Evolutionary conservation across 2,329 filamentous ascomycete genomes (phyloP).

Genomic region (Fusarium dlaminii): DNA sequence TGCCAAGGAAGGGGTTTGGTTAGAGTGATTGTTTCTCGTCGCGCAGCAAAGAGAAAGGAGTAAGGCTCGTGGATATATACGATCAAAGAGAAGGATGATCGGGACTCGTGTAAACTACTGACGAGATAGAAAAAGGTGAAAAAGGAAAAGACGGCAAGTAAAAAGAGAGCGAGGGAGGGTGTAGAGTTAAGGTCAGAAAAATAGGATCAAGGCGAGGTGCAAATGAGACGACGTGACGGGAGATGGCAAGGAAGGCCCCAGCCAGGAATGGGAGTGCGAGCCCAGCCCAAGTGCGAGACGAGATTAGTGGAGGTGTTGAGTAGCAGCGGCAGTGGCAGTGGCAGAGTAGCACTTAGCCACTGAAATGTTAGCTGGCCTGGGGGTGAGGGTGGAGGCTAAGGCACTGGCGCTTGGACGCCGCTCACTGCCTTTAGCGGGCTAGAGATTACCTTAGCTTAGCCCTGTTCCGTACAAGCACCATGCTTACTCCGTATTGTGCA

Average conservation of each 20-base stretch:
- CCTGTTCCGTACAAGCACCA: conserved; percentile 19
- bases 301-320: conserved; percentile 2
- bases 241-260: conserved; percentile 17
- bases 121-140: not conserved
- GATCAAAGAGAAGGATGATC: conserved; percentile 11
- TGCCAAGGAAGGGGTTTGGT: not conserved
- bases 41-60: conserved; percentile 41
- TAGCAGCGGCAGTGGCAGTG: conserved; percentile 15
- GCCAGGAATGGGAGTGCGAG: conserved; percentile 30
- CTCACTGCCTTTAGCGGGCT: conserved; percentile 34
- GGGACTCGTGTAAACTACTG: not conserved
- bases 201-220: not conserved
- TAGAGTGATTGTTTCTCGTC: conserved; percentile 36
- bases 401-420: conserved; percentile 24
- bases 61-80: conserved; percentile 5
- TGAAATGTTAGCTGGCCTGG: conserved; percentile 23
- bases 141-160: conserved; percentile 20
- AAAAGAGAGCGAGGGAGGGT: conserved; percentile 2
- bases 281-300: conserved; percentile 24
- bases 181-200: conserved; percentile 20
- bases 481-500: conserved; percentile 19
- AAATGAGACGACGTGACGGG: conserved; percentile 32
- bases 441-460: conserved; percentile 23
- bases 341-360: conserved; percentile 24
- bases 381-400: conserved; percentile 4